Conservation (phyloP, 352 stramenopile species). For the Pythium graminicola region DNA sequence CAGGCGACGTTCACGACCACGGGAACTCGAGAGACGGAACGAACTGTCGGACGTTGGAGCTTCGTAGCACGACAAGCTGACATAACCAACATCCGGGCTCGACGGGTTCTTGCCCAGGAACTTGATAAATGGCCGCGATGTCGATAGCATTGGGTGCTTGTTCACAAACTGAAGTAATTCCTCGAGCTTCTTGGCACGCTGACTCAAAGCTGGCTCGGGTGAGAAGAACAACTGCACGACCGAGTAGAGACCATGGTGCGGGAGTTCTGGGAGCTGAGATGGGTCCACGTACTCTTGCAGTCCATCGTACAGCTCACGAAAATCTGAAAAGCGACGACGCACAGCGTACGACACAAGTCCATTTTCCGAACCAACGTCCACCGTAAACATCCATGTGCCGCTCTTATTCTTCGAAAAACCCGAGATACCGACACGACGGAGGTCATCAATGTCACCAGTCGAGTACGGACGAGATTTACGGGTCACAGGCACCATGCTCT, state of each 20-base stretch:
- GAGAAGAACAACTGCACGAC: conserved; percentile 63
- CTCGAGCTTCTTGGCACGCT: conserved; percentile 48
- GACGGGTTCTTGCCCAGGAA: conserved; percentile 75
- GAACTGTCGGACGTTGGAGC: conserved; percentile 38
- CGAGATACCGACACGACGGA: conserved; percentile 53
- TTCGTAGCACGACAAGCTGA: conserved; percentile 66
- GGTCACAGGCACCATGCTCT: conserved; percentile 29
- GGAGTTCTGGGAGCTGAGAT: conserved; percentile 35
- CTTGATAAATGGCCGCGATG: conserved; percentile 34
- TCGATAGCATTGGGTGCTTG: conserved; percentile 40
- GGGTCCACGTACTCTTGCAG: conserved; percentile 30
- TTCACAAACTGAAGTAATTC: conserved; percentile 55
- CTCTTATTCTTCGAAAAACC: conserved; percentile 56
- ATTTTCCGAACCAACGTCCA: conserved; percentile 47
- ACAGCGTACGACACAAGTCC: conserved; percentile 57
- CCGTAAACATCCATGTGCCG: conserved; percentile 74
- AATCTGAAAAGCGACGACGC: conserved; percentile 68
- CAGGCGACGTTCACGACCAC: conserved; percentile 8
- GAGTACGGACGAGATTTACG: conserved; percentile 44
- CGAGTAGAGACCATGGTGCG: conserved; percentile 56
- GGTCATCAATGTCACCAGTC: conserved; percentile 39
- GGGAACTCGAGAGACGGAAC: conserved; percentile 18
- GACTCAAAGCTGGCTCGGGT: conserved; percentile 45
- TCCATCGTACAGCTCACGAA: conserved; percentile 58
- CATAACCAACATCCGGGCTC: conserved; percentile 54